Percentiles rank a stretch among this genome's conserved stretches.
Conservation (phyloP, 1,139 yeast species). For the Waltiozyma sp. region DNA sequence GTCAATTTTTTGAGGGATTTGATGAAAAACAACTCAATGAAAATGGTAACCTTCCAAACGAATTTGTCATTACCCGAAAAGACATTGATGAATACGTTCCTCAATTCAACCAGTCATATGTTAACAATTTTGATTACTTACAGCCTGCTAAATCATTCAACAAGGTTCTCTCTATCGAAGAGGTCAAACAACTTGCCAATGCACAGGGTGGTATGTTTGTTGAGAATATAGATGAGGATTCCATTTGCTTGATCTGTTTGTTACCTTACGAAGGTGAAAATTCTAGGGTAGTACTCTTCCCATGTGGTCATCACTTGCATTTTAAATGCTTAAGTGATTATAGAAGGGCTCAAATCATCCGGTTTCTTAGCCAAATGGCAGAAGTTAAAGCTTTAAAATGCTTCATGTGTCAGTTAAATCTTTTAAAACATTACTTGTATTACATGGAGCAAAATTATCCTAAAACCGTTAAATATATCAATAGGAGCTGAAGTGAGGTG, state of each 20-base stretch:
- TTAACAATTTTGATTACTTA: not conserved
- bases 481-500: not conserved
- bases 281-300: not conserved
- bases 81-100: constrained; percentile 1
- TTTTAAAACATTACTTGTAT: constrained; percentile 4
- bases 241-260: not conserved
- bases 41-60: not conserved
- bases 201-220: not conserved
- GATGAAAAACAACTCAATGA: not conserved
- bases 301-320: constrained; percentile 1
- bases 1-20: not conserved
- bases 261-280: not conserved
- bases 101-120: not conserved
- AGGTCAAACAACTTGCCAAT: not conserved
- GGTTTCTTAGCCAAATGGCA: not conserved
- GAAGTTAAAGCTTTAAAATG: constrained; percentile 3
- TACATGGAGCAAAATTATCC: constrained; percentile 1
- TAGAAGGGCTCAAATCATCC: not conserved
- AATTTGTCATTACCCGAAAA: not conserved
- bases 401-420: constrained; percentile 5
- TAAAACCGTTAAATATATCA: not conserved
- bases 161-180: not conserved
- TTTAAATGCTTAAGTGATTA: constrained; percentile 1
- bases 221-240: not conserved
- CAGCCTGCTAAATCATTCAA: constrained; percentile 1